Evolutionary conservation across 1,284 basidiomycete genomes (phyloP), one percentile per base, ranked within the genome.

Genomic region (Golubevia pallescens): DNA sequence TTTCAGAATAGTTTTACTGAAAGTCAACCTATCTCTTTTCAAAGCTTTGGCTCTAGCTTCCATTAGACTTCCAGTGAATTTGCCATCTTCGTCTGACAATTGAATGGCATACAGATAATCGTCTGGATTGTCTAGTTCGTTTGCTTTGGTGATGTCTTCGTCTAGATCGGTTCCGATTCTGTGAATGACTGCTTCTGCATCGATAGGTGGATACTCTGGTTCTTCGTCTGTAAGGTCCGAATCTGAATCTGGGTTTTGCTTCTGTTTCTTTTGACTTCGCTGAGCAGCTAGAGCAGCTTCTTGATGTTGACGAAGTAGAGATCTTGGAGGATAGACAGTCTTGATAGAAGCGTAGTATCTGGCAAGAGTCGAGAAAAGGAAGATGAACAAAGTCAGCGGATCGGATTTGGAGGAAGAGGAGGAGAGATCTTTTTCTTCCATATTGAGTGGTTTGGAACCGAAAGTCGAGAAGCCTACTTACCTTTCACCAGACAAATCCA

Each of bases 1-100:
- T 72, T 95, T 93, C 32, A 99, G 89, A 76, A 98, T 96, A 14
- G 95, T 94, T 86, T 97, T 97, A 55, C 94, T 96, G 87, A 97
- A 98, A 20, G 93, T 91, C 42, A 95, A 89, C 65, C 95, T 93
- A 86, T 99, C 96, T 69, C 96, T 93, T 81, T 93, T 95, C 74
- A 62, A 68, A 21, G 89, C 89, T 65, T 89, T 88, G 69, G 91
- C 92, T 68, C 90, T 90, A 3, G 94, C 92, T 80, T 95, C 93
- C 88, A 94, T 91, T 62, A 92, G 87, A 75, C 90, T 92, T 85
- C 88, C 91, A 58, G 83, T 86, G 61, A 86, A 87, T 61, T 86
- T 85, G 63, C 78, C 84, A 59, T 86, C 82, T 60, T 81, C 77
- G 62, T 81, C 78, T 51, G 92, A 87, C 57, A 99, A 89, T 77